A percentile compares a stretch with the other conserved stretches of the same genome.
phyloP scores from a whole-genome alignment of 345 rosid species.

The Crucihimalaya himalaica region DNA sequence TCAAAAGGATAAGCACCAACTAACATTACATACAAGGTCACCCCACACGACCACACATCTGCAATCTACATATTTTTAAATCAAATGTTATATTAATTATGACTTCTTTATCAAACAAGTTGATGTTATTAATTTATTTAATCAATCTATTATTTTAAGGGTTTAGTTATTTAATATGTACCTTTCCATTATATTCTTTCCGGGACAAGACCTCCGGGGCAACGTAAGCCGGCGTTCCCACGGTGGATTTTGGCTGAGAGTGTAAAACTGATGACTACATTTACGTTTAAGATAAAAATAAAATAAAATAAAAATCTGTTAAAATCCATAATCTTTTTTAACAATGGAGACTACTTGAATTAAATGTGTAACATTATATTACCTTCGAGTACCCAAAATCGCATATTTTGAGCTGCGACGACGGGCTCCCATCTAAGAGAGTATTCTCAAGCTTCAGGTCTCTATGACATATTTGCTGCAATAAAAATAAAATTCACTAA shows the following conservation, averaged over 20 bases:
- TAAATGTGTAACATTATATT: constrained; percentile 6
- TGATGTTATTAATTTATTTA: constrained; percentile 17
- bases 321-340: neutral
- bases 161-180: constrained; percentile 16
- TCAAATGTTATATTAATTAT: neutral
- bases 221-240: constrained; percentile 93
- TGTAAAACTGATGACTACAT: constrained; percentile 76
- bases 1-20: constrained; percentile 89
- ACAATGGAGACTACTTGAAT: neutral
- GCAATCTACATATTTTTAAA: constrained; percentile 50
- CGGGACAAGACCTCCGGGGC: constrained; percentile 82
- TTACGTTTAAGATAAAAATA: neutral
- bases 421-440: constrained; percentile 71
- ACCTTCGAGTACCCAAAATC: constrained; percentile 93
- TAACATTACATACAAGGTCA: constrained; percentile 80
- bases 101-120: constrained; percentile 21
- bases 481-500: neutral
- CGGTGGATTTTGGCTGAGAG: constrained; percentile 94
- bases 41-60: constrained; percentile 94
- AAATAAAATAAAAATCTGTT: neutral
- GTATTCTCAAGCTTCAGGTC: constrained; percentile 96
- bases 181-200: constrained; percentile 89
- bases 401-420: constrained; percentile 84
- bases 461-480: constrained; percentile 86
- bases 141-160: neutral